phyloP scores from a whole-genome alignment of 441 rosid species.

The Arabidopsis hybrid region DNA sequence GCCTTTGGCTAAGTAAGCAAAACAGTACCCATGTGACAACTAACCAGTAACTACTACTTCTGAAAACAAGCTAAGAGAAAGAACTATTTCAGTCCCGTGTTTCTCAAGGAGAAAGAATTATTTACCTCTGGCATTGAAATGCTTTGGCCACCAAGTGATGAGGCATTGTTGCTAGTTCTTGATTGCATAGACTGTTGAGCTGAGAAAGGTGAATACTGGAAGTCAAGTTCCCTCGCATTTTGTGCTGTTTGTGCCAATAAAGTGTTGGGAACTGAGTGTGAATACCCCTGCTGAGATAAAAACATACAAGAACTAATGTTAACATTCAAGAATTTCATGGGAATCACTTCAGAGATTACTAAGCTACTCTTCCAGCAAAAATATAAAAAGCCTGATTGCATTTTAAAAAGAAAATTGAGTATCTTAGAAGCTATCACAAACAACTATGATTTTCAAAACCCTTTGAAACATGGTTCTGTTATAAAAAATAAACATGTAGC shows the following conservation, averaged over 20 bases:
- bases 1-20: conserved; percentile 1
- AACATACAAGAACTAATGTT: conserved; percentile 13
- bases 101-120: not conserved
- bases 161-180: conserved; percentile 66
- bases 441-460: not conserved
- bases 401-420: not conserved
- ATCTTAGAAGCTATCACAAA: not conserved
- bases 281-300: conserved; percentile 63
- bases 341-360: conserved; percentile 2
- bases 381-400: conserved; percentile 14
- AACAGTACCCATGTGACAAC: not conserved
- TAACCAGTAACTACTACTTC: not conserved
- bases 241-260: conserved; percentile 77
- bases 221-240: conserved; percentile 79
- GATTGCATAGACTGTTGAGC: conserved; percentile 71
- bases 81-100: not conserved
- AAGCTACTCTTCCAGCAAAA: not conserved
- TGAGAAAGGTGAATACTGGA: conserved; percentile 84
- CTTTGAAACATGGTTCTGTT: too few species aligned
- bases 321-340: not conserved
- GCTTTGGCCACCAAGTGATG: conserved; percentile 77
- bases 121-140: conserved; percentile 86
- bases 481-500: conserved; percentile 16
- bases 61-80: not conserved
- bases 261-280: conserved; percentile 75